These are phyloP conservation scores for Daedaleopsis nitida DNA, from an alignment of 768 basidiomycete species.

Conservation along the genomic window DNA sequence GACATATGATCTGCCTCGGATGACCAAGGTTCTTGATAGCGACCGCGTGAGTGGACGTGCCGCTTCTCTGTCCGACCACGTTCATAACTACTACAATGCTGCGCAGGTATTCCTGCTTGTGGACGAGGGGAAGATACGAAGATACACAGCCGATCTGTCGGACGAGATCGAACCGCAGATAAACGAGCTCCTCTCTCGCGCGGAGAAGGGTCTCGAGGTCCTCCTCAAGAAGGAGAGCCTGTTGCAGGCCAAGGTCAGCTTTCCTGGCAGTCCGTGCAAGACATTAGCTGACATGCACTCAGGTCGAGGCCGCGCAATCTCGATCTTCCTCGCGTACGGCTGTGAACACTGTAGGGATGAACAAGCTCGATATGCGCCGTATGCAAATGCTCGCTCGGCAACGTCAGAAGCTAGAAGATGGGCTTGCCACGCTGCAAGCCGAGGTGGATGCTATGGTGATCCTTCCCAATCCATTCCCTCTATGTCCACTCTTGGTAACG, in stretches of 20 bases:
- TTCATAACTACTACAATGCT: background rate
- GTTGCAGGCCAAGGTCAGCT: conserved; percentile 63
- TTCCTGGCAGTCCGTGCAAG: background rate
- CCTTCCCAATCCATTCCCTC: background rate
- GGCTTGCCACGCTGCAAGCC: conserved; percentile 58
- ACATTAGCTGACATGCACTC: background rate
- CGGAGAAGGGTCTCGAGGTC: conserved; percentile 65
- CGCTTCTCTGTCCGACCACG: background rate
- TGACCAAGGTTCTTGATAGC: conserved; percentile 65
- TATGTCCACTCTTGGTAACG: background rate
- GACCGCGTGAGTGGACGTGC: conserved; percentile 54
- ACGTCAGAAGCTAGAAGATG: conserved; percentile 65
- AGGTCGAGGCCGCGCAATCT: conserved; percentile 60
- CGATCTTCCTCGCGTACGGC: conserved; percentile 43
- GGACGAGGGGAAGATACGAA: conserved; percentile 69
- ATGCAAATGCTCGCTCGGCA: conserved; percentile 67
- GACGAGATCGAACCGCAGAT: conserved; percentile 85
- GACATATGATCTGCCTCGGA: conserved; percentile 70
- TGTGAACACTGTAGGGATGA: conserved; percentile 51
- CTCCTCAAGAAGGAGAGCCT: conserved; percentile 63
- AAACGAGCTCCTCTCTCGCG: conserved; percentile 68
- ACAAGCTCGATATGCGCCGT: conserved; percentile 68
- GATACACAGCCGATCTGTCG: conserved; percentile 73
- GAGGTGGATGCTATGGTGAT: conserved; percentile 63
- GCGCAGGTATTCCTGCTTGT: conserved; percentile 72